Conservation (phyloP, 139 green algal genomes). For the Chlamydomonas sp. region DNA sequence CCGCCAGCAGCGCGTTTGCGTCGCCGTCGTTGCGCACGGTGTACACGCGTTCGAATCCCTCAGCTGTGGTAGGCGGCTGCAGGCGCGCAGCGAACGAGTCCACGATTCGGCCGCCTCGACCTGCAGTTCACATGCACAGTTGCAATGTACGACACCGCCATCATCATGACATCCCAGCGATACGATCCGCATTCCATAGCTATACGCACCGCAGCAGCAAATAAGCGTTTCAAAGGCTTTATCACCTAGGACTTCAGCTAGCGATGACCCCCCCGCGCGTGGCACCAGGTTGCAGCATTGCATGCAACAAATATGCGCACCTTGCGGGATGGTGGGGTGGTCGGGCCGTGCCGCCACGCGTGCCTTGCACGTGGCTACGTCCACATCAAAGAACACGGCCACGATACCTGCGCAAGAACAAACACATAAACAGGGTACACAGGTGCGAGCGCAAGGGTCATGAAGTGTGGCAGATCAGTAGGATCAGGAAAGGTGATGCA, state of each 20-base stretch:
- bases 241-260: no score
- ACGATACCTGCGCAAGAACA: slow-evolving; percentile 24
- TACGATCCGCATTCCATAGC: background rate
- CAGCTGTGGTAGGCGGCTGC: slow-evolving; percentile 9
- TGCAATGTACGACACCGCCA: no score
- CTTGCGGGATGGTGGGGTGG: slow-evolving; percentile 44
- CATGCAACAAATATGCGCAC: background rate
- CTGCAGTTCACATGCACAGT: background rate
- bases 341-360: slow-evolving; percentile 24
- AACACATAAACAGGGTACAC: no score
- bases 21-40: slow-evolving; percentile 4
- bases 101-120: slow-evolving; percentile 27
- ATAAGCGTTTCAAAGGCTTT: no score
- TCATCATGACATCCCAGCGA: no score
- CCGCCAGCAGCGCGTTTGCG: slow-evolving; percentile 24
- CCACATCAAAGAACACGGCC: slow-evolving; percentile 51
- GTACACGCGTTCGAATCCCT: slow-evolving; percentile 44
- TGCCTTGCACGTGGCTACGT: background rate
- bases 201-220: no score
- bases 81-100: slow-evolving; percentile 35
- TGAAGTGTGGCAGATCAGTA: background rate
- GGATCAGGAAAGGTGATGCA: background rate
- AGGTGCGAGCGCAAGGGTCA: background rate
- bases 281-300: no score
- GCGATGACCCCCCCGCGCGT: no score